Conservation (phyloP, 805 yeast species). For the Saccharomyces paradoxus region DNA sequence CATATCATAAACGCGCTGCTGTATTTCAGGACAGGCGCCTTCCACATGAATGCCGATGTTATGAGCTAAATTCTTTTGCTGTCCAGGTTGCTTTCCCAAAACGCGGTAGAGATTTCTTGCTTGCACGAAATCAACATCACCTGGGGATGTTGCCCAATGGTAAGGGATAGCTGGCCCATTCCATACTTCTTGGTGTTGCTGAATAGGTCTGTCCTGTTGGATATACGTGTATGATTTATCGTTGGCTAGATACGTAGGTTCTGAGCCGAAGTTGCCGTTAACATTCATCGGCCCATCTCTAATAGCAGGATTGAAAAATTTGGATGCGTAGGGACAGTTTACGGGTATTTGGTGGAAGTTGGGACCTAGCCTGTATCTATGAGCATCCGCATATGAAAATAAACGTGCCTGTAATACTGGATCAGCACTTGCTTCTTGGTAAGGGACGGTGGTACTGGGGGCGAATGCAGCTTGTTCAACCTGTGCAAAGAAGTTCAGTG, state of each 20-base stretch:
- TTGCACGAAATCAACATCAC: slow-evolving; percentile 68
- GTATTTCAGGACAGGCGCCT: slow-evolving; percentile 65
- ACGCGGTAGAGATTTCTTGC: slow-evolving; percentile 73
- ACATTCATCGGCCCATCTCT: slow-evolving; percentile 77
- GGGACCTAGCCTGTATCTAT: slow-evolving; percentile 66
- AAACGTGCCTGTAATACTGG: slow-evolving; percentile 78
- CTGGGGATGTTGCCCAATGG: slow-evolving; percentile 67
- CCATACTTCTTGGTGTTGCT: slow-evolving; percentile 73
- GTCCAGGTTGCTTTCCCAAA: slow-evolving; percentile 67
- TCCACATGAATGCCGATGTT: slow-evolving; percentile 71
- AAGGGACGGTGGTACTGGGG: slow-evolving; percentile 79
- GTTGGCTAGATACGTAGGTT: slow-evolving; percentile 66
- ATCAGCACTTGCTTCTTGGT: slow-evolving; percentile 74
- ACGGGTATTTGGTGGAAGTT: slow-evolving; percentile 84
- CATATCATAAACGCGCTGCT: slow-evolving; percentile 69
- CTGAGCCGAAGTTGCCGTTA: slow-evolving; percentile 63
- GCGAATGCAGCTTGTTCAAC: slow-evolving; percentile 81
- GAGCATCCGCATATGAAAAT: slow-evolving; percentile 79
- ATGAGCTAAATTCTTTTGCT: slow-evolving; percentile 75
- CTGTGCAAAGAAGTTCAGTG: slow-evolving; percentile 80
- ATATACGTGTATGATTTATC: slow-evolving; percentile 32
- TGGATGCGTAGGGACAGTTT: slow-evolving; percentile 64
- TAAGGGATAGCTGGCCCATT: slow-evolving; percentile 72
- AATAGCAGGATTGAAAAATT: slow-evolving; percentile 57
- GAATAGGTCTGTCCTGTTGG: slow-evolving; percentile 32